phyloP scores from a whole-genome alignment of 768 basidiomycete genomes.

The Naematelia aurantialba region DNA sequence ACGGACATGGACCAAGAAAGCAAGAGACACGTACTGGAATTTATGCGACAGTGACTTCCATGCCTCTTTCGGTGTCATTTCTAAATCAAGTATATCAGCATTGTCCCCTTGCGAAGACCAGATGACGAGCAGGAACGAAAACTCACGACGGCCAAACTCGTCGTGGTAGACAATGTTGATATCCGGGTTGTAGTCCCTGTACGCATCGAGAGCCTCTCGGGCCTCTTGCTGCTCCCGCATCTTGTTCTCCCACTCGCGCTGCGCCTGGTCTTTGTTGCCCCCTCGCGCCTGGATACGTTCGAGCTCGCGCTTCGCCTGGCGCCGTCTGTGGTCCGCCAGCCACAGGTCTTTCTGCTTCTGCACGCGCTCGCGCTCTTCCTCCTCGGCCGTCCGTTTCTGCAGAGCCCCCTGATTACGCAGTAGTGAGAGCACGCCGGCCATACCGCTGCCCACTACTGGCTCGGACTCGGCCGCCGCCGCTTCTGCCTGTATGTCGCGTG shows the following conservation, averaged over 20 bases:
- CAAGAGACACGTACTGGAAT: constrained; percentile 63
- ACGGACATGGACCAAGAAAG: background rate
- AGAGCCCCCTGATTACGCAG: constrained; percentile 89
- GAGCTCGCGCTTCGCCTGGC: constrained; percentile 71
- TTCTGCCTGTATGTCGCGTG: background rate
- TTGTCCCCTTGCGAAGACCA: background rate
- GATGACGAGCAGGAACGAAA: constrained; percentile 4
- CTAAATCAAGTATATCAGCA: constrained; percentile 25
- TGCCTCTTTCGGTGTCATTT: constrained; percentile 81
- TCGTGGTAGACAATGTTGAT: constrained; percentile 95
- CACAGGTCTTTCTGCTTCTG: constrained; percentile 84
- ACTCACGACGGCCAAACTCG: constrained; percentile 74
- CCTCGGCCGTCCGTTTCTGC: constrained; percentile 62
- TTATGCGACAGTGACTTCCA: constrained; percentile 98
- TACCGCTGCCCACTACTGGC: constrained; percentile 73
- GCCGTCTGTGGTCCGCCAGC: constrained; percentile 77
- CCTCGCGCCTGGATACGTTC: constrained; percentile 75
- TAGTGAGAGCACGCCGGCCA: constrained; percentile 83
- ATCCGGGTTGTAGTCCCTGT: constrained; percentile 94
- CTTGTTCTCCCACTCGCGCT: constrained; percentile 90
- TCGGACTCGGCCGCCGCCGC: constrained; percentile 55
- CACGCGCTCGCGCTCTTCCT: constrained; percentile 69
- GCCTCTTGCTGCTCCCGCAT: constrained; percentile 87
- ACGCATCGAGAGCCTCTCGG: constrained; percentile 70
- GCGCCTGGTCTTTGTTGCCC: constrained; percentile 76